phyloP scores from a whole-genome alignment of 306 rosid species.

The Begonia fuchsioides region DNA sequence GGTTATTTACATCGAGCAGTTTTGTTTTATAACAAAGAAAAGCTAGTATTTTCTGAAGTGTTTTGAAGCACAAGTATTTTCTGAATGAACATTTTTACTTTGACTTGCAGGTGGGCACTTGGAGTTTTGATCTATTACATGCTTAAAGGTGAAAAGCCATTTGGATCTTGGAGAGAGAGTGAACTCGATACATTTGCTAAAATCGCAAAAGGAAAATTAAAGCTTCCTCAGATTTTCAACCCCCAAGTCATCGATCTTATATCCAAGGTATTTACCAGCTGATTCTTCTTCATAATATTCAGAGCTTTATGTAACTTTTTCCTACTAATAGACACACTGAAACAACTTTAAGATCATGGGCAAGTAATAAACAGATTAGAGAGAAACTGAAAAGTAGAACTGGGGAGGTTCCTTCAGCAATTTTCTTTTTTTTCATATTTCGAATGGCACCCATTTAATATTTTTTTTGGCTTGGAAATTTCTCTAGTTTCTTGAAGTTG shows the following conservation, averaged over 20 bases:
- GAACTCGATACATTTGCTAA: constrained; percentile 80
- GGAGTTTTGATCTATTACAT: constrained; percentile 79
- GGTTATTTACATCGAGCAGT: no score
- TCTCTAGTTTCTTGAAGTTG: constrained; percentile 71
- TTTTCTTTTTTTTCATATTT: background rate
- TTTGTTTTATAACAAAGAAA: no score
- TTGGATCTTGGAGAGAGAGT: constrained; percentile 90
- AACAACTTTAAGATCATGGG: no score
- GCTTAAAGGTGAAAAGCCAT: constrained; percentile 81
- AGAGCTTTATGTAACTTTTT: background rate
- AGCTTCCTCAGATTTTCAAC: constrained; percentile 63
- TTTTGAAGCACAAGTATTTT: no score
- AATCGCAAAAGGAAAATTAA: constrained; percentile 72
- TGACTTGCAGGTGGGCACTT: constrained; percentile 76
- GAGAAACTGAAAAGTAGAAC: no score
- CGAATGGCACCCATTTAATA: no score
- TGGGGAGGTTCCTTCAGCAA: background rate
- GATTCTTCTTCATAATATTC: no score
- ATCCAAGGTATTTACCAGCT: constrained; percentile 48
- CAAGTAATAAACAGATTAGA: no score
- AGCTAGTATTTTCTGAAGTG: no score
- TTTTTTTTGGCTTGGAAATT: background rate
- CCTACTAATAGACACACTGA: background rate
- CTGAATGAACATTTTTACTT: background rate
- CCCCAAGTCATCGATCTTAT: constrained; percentile 71